Percentiles rank a stretch among this genome's conserved stretches.
phyloP scores from a whole-genome alignment of 139 green algal genomes.

The Pedinophyceae sp. region DNA sequence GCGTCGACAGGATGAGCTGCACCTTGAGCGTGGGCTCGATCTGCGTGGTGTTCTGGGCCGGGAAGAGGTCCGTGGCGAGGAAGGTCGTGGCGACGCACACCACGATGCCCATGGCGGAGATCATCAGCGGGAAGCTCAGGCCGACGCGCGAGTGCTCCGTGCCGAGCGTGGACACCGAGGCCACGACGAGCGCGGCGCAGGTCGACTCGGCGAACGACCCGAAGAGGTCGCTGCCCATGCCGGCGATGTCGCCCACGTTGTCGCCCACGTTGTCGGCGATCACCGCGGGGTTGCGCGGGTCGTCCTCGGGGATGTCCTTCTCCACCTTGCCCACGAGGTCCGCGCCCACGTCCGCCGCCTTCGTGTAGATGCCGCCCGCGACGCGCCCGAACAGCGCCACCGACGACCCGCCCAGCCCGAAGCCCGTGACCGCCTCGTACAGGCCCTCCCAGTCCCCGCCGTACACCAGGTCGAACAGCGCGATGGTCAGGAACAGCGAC shows the following conservation, averaged over 20 bases:
- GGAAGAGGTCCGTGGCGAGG: constrained; percentile 74
- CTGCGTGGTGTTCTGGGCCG: constrained; percentile 42
- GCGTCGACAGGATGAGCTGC: constrained; percentile 80
- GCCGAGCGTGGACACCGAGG: constrained; percentile 54
- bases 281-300: constrained; percentile 93
- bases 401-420: constrained; percentile 87
- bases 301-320: constrained; percentile 97
- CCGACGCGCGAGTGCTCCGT: constrained; percentile 39
- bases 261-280: constrained; percentile 98
- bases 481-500: constrained; percentile 66
- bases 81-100: constrained; percentile 80
- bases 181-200: constrained; percentile 84
- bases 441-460: constrained; percentile 79
- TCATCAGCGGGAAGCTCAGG: constrained; percentile 71
- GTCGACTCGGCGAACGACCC: constrained; percentile 92
- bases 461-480: constrained; percentile 59
- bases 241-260: constrained; percentile 97
- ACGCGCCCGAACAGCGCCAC: constrained; percentile 95
- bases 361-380: constrained; percentile 94
- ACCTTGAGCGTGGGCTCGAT: constrained; percentile 86
- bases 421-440: constrained; percentile 93
- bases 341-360: constrained; percentile 93
- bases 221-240: constrained; percentile 96
- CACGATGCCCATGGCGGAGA: constrained; percentile 74
- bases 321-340: constrained; percentile 97